Evolutionary conservation across 2,329 filamentous ascomycete genomes (phyloP).

Genomic region (Venturia effusa): DNA sequence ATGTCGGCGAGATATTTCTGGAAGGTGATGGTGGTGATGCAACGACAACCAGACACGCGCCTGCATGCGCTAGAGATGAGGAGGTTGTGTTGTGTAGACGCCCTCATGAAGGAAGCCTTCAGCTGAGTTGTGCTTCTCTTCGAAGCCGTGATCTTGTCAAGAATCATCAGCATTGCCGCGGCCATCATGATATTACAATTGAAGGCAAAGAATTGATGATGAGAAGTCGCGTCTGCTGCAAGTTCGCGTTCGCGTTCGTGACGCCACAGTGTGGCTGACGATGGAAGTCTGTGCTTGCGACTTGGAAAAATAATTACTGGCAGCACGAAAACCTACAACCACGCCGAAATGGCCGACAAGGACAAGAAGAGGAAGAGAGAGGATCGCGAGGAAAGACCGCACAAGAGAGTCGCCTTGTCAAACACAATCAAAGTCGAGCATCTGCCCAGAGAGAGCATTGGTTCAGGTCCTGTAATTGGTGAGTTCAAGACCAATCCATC

Average conservation of each 20-base stretch:
- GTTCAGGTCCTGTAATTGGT: conserved; percentile 16
- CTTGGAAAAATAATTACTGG: neutral
- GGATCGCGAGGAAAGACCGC: neutral
- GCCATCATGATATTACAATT: too few relatives aligned
- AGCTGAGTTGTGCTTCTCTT: neutral
- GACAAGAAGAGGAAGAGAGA: conserved; percentile 5
- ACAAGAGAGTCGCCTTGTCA: conserved; percentile 14
- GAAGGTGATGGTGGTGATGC: neutral
- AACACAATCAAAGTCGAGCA: neutral
- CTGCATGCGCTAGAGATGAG: neutral
- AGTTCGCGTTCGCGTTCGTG: neutral
- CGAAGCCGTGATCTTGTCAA: too few relatives aligned
- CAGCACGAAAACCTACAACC: conserved; percentile 15
- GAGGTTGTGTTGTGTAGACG: neutral
- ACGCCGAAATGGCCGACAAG: conserved; percentile 17
- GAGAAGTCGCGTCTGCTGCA: neutral
- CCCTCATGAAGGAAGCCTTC: neutral
- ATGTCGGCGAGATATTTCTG: neutral
- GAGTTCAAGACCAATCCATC: neutral
- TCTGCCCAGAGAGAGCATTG: conserved; percentile 31
- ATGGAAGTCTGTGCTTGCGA: too few relatives aligned
- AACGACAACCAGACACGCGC: neutral
- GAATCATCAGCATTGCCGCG: too few relatives aligned
- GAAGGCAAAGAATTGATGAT: neutral
- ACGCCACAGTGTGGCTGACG: neutral